Base-by-base conservation (phyloP, 2,329 filamentous ascomycete genomes). In the Paracorniculantispora psalliotae region DNA sequence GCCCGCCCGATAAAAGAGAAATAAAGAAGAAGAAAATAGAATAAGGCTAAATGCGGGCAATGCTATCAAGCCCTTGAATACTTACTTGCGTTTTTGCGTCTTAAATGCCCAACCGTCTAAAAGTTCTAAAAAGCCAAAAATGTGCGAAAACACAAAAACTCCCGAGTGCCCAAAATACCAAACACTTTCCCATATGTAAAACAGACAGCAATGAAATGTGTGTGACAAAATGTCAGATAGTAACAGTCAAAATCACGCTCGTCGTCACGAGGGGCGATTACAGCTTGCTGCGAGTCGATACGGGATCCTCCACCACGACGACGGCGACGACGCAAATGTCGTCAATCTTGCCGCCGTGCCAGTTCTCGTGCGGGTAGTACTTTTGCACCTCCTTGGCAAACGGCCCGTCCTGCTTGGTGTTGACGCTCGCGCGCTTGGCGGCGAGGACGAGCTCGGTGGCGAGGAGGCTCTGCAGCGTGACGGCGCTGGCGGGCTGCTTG, bases 381-480 rank as follows among this genome's bases (percentile, higher is more conserved):
- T 87, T 90, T 71, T 94, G 91, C 21, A 97, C 91, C 72, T 97
- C 92, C 73, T 91, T 96, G 43, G 94, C 92, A 73, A 99, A 99
- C 0, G 94, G 94, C 0, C 93, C 92, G 71, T 97, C 90, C 55
- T 90, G 78, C 67, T 89, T 91, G 51, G 81, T 83, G 73, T 96
- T 92, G 60, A 90, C 73, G 69, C 92, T 96, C 7, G 92, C 92
- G 8, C 83, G 78, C 74, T 97, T 97, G 6, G 94, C 93, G 55
- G 92, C 90, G 10, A 82, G 80, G 17, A 91, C 88, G 59, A 99
- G 87, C 37, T 90, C 87, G 2, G 87, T 84, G 0, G 94, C 93
- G 6, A 99, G 77, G 30, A 88, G 77, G 62, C 86, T 89, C 70
- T 96, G 92, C 48, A 97, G 78, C 17, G 85, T 90, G 7, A 72